Evolutionary conservation across 257 asterid genomes (phyloP).

Genomic region (Salvia hispanica): DNA sequence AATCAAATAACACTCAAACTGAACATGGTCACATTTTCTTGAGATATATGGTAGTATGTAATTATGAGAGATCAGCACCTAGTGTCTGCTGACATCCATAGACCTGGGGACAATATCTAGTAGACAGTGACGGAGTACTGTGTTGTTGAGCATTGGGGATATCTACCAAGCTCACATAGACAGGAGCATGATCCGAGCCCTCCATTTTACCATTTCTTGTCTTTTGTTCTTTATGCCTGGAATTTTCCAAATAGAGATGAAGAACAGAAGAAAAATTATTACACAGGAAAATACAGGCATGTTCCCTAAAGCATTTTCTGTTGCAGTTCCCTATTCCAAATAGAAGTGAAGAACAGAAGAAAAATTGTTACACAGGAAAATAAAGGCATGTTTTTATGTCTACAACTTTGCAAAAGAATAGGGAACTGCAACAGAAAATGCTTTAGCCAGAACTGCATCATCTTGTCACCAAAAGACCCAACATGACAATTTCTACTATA

Average conservation of each 20-base stretch:
- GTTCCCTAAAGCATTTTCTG: too few species aligned
- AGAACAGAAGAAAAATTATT: neutral
- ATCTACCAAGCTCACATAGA: constrained; percentile 56
- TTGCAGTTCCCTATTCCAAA: neutral
- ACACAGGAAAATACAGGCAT: constrained; percentile 6
- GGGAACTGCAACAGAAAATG: constrained; percentile 8
- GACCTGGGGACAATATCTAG: constrained; percentile 89
- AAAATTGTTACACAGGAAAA: neutral
- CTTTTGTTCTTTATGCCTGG: constrained; percentile 39
- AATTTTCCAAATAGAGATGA: neutral
- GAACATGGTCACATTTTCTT: neutral
- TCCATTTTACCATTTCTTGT: constrained; percentile 74
- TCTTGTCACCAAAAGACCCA: constrained; percentile 19
- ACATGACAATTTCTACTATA: constrained; percentile 21
- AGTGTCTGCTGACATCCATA: constrained; percentile 87
- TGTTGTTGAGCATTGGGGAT: constrained; percentile 63
- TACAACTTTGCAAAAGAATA: constrained; percentile 13
- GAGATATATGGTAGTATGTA: constrained; percentile 3
- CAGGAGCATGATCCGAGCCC: constrained; percentile 98
- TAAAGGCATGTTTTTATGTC: constrained; percentile 15
- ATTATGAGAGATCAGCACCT: constrained; percentile 50
- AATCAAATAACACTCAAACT: constrained; percentile 19
- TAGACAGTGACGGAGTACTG: constrained; percentile 79
- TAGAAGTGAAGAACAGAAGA: neutral
- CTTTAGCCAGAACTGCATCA: constrained; percentile 25